Evolutionary conservation across 202 grass and related monocot species (phyloP).

Genomic region (Bolboschoenoplectus hybrid): DNA sequence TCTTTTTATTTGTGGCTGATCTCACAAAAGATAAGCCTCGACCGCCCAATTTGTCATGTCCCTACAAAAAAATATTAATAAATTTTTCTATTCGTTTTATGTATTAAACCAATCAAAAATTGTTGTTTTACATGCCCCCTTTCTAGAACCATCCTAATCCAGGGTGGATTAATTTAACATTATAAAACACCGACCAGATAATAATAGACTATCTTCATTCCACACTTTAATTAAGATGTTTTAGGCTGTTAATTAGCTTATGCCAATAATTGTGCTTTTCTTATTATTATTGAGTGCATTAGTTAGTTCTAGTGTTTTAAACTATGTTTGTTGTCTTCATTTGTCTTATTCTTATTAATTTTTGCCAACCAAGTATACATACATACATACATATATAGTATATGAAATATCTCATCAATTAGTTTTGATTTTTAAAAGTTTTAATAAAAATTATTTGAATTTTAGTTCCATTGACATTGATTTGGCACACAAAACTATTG

Average conservation of each 20-base stretch:
- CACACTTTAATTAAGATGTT: neutral
- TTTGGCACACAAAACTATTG: too few relatives aligned
- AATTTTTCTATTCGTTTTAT: neutral
- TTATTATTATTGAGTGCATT: conserved; percentile 16
- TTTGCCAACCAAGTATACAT: conserved; percentile 9
- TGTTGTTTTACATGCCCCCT: neutral
- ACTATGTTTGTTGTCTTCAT: neutral
- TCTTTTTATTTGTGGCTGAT: conserved; percentile 17
- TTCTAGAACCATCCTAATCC: conserved; percentile 25
- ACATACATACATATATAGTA: too few relatives aligned
- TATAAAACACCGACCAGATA: conserved; percentile 33
- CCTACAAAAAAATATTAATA: conserved; percentile 17
- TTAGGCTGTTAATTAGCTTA: neutral
- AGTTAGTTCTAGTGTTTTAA: conserved; percentile 26
- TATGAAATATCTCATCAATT: too few relatives aligned
- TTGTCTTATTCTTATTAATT: neutral
- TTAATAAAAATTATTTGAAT: too few relatives aligned
- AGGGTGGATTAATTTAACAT: conserved; percentile 30
- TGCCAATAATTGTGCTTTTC: neutral
- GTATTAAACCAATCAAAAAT: conserved; percentile 17
- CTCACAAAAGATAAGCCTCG: conserved; percentile 35
- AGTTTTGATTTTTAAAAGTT: too few relatives aligned
- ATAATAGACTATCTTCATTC: conserved; percentile 27
- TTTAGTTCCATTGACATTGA: too few relatives aligned
- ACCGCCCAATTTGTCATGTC: conserved; percentile 30